Base-by-base conservation (phyloP, 2,329 filamentous ascomycete species). In the Trichophyton rubrum region DNA sequence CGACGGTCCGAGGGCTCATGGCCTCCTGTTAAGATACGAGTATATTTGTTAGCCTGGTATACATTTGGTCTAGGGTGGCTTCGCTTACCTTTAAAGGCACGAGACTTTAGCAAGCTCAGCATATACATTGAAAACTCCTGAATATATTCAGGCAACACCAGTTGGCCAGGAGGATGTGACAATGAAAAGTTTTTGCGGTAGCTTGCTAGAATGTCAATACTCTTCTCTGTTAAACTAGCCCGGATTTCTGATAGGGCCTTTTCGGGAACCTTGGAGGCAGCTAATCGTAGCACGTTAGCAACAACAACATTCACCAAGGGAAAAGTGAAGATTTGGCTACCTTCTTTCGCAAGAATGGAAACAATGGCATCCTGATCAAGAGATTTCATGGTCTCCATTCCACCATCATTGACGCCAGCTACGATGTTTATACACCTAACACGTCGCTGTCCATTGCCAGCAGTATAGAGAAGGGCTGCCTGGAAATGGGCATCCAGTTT, bases 401-500 rank as follows among this genome's bases (percentile, higher is more conserved):
- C 85, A 60, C 85, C 86, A 66, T 96, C 90, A 65, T 87, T 95
- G 43, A 97, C 90, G 61, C 89, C 92, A 1, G 93, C 92, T 61
- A 99, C 92, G 27, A 95, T 81, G 71, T 99, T 99, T 70, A 86
- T 89, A 75, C 93, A 99, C 62, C 93, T 82, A 56, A 99, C 93
- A 59, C 93, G 83, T 56, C 93, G 85, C 74, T 99, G 85, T 3
- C 93, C 93, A 58, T 82, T 86, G 3, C 90, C 88, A 3, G 92
- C 95, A 0, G 93, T 99, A 75, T 99, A 99, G 1, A 99, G 82
- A 2, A 99, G 78, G 1, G 93, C 93, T 22, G 89, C 90, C 72
- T 99, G 93, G 81, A 99, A 99, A 75, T 99, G 93, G 6, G 92
- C 92, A 73, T 99, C 93, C 22, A 97, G 81, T 74, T 96, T 96